Evolutionary conservation across 129 eudicot species (phyloP), one percentile per base, ranked within the genome.

Genomic region (Artemisia tridentata): DNA sequence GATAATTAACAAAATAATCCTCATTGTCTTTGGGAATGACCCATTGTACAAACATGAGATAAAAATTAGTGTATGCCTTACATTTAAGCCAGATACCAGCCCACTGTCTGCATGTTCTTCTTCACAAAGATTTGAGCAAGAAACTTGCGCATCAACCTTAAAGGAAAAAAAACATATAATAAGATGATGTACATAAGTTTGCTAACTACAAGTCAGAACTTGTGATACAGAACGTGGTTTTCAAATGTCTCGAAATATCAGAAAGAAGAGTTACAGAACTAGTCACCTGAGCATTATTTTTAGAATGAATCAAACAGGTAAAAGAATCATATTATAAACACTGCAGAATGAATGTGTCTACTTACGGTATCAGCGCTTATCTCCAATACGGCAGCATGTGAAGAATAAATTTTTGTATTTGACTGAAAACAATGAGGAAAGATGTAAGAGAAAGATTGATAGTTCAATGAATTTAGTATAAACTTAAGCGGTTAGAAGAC

Each of bases 91-190:
- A 69, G 52, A 52, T 51, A 11, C 62, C 25, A 27, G 62, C 50
- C 48, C 10, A 16, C 19, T 12, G 75, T 55, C 65, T 14, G 25
- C 75, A 15, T 16, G 47, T 61, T 48, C 61, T 31, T 13, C 65
- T 60, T 83, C 71, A 18, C 62, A 54, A 48, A 51, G 14, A 48
- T 56, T 51, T 60, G 52, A 75, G 43, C 71, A 82, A n/a, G 69
- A 66, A 43, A 60, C 72, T 72, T 66, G 79, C 17, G 27, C 19
- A 53, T 75, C 61, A 58, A 66, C 48, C 83, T 82, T 70, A 75
- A 34, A 69, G 58, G n/a, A 18, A 67, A 49, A 67, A 49, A 34
- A 72, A 12, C 64, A 20, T 18, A 57, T 13, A 29, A 58, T 14
- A 63, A 62, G 57, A 52, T 50, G 7, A 49, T 70, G 2, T 55